These are phyloP conservation scores for Meira nashicola DNA, from an alignment of 1,284 basidiomycete genomes.

Conservation along the genomic window DNA sequence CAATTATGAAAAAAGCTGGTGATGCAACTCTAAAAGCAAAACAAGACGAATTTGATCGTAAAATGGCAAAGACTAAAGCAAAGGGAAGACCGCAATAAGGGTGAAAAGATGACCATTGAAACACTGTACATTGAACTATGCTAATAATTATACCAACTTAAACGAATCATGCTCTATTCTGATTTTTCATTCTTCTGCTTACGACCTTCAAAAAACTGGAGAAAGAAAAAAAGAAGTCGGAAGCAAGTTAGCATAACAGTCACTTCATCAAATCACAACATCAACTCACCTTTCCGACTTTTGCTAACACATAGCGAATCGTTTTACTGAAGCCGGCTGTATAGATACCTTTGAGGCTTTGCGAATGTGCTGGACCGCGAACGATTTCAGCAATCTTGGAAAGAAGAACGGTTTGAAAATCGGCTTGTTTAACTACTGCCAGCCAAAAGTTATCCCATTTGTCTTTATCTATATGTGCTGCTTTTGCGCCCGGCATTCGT, in stretches of 20 bases:
- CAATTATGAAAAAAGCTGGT: conserved; percentile 85
- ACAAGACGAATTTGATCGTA: conserved; percentile 28
- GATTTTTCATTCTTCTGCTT: conserved; percentile 14
- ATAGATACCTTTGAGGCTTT: conserved; percentile 50
- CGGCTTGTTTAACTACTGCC: conserved; percentile 14
- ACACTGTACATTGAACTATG: not conserved
- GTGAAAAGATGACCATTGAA: not conserved
- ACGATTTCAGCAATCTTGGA: conserved; percentile 38
- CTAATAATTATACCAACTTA: not conserved
- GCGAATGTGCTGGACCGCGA: conserved; percentile 36
- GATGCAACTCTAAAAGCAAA: conserved; percentile 64
- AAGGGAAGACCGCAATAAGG: conserved; percentile 1
- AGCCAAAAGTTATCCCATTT: conserved; percentile 17
- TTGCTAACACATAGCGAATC: conserved; percentile 42
- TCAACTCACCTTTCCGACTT: conserved; percentile 41
- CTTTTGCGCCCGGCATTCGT: conserved; percentile 10
- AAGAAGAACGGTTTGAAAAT: conserved; percentile 36
- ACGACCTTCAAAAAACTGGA: conserved; percentile 31
- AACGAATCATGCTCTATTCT: not conserved
- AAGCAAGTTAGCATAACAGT: not conserved
- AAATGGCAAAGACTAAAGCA: conserved; percentile 4
- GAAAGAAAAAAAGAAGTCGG: not conserved
- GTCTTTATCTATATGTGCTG: conserved; percentile 3
- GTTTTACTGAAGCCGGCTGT: conserved; percentile 46
- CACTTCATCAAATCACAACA: not conserved